Conservation (phyloP, 108 stramenopile species). For the Cyclotella cryptica region DNA sequence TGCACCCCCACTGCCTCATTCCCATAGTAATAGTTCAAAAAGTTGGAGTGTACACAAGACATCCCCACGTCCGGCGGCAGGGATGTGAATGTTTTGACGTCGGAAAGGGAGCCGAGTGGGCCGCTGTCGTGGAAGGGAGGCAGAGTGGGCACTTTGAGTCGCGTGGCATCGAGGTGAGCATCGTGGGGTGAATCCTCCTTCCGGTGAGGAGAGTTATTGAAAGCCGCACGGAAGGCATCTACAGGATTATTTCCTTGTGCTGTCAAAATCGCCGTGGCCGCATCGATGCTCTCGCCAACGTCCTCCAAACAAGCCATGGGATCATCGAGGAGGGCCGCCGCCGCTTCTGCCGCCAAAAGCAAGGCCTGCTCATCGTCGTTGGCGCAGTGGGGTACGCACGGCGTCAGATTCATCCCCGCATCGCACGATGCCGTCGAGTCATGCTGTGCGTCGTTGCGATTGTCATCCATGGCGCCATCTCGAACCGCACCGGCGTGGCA, state of each 20-base stretch:
- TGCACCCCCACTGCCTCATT: constrained; percentile 17
- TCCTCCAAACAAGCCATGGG: too few relatives aligned
- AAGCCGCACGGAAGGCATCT: background rate
- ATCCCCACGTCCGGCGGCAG: background rate
- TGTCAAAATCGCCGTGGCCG: background rate
- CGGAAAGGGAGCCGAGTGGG: background rate
- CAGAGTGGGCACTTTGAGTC: too few relatives aligned
- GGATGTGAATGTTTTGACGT: constrained; percentile 2
- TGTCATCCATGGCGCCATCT: background rate
- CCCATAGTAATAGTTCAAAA: constrained; percentile 30
- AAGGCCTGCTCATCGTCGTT: constrained; percentile 10
- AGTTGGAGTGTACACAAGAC: constrained; percentile 16
- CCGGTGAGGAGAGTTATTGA: too few relatives aligned
- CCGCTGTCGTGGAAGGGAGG: background rate
- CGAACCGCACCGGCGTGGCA: too few relatives aligned
- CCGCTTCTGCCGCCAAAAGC: constrained; percentile 19
- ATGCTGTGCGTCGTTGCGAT: background rate
- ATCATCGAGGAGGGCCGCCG: constrained; percentile 16
- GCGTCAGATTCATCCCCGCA: background rate
- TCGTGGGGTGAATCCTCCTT: background rate
- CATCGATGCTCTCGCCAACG: background rate
- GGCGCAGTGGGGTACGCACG: background rate
- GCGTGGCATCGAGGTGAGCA: background rate
- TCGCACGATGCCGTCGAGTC: too few relatives aligned
- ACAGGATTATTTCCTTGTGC: background rate